A percentile compares a stretch with the other conserved stretches of the same genome.
These are phyloP conservation scores for Stylonectria norvegica DNA, from an alignment of 2,329 filamentous ascomycete genomes.

Conservation along the genomic window DNA sequence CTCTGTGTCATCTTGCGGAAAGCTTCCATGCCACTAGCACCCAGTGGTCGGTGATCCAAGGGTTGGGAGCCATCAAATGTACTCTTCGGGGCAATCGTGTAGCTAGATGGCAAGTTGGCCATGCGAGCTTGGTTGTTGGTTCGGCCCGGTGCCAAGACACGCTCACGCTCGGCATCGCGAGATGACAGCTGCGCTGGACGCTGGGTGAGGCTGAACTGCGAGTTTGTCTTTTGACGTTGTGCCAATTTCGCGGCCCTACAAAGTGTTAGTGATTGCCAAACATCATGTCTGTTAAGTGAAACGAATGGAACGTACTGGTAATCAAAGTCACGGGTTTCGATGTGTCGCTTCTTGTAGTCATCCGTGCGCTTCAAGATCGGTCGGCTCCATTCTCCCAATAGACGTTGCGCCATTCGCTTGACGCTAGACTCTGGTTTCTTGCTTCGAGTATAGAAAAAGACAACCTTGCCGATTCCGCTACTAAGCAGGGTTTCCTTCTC, in stretches of 20 bases:
- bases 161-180: slow-evolving; percentile 54
- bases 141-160: slow-evolving; percentile 54
- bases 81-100: slow-evolving; percentile 59
- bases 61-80: slow-evolving; percentile 54
- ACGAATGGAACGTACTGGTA: slow-evolving; percentile 49
- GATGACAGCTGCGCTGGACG: slow-evolving; percentile 43
- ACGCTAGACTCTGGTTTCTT: slow-evolving; percentile 84
- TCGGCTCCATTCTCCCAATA: slow-evolving; percentile 94
- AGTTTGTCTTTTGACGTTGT: slow-evolving; percentile 46
- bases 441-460: slow-evolving; percentile 95
- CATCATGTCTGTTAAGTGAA: neutral
- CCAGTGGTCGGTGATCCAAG: slow-evolving; percentile 57
- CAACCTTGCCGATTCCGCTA: slow-evolving; percentile 92
- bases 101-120: slow-evolving; percentile 52
- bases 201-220: slow-evolving; percentile 50
- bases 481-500: slow-evolving; percentile 87
- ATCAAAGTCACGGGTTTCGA: slow-evolving; percentile 62
- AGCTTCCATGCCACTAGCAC: slow-evolving; percentile 60
- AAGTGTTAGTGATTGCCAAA: slow-evolving; percentile 11
- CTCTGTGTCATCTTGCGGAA: slow-evolving; percentile 65
- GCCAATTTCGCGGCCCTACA: slow-evolving; percentile 51
- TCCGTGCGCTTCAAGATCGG: slow-evolving; percentile 92
- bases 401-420: slow-evolving; percentile 87
- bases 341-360: slow-evolving; percentile 82
- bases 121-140: slow-evolving; percentile 56